These are phyloP conservation scores for Pichia sp. DNA, from an alignment of 1,139 yeast species.

Conservation along the genomic window DNA sequence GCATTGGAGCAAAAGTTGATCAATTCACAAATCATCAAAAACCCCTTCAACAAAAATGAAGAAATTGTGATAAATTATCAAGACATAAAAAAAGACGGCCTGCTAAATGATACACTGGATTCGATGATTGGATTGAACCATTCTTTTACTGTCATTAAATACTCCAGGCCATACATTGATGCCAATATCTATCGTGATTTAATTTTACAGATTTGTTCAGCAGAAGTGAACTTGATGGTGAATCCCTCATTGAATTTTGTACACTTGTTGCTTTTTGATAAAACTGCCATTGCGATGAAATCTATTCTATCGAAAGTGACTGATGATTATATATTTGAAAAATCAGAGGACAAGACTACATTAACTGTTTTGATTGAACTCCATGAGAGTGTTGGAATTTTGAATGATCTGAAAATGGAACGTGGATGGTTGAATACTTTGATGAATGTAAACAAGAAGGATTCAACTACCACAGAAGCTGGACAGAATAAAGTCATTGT, in stretches of 20 bases:
- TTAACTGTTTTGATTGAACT: conserved; percentile 17
- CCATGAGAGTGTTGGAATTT: conserved; percentile 12
- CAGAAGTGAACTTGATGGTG: conserved; percentile 20
- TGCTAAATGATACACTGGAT: conserved; percentile 22
- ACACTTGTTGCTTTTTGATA: conserved; percentile 24
- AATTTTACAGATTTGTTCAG: conserved; percentile 44
- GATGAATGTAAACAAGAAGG: conserved; percentile 2
- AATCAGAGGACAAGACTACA: conserved; percentile 11
- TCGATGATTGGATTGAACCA: conserved; percentile 4
- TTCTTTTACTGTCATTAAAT: conserved; percentile 24
- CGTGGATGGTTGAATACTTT: conserved; percentile 21
- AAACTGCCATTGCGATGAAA: conserved; percentile 24
- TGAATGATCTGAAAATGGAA: conserved; percentile 23
- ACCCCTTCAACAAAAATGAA: conserved; percentile 41
- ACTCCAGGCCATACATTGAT: conserved; percentile 56
- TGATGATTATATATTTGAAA: conserved; percentile 20
- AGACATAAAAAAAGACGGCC: conserved; percentile 40
- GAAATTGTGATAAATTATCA: conserved; percentile 49
- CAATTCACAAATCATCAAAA: conserved; percentile 40
- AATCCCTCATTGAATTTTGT: conserved; percentile 23
- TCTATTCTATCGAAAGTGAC: conserved; percentile 19
- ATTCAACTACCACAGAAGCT: background rate
- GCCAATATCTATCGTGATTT: conserved; percentile 38
- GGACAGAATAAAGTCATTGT: conserved; percentile 17
- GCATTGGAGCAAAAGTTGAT: conserved; percentile 67